These are phyloP conservation scores for Fraxinus pennsylvanica DNA, from an alignment of 257 asterid genomes.

Conservation along the genomic window DNA sequence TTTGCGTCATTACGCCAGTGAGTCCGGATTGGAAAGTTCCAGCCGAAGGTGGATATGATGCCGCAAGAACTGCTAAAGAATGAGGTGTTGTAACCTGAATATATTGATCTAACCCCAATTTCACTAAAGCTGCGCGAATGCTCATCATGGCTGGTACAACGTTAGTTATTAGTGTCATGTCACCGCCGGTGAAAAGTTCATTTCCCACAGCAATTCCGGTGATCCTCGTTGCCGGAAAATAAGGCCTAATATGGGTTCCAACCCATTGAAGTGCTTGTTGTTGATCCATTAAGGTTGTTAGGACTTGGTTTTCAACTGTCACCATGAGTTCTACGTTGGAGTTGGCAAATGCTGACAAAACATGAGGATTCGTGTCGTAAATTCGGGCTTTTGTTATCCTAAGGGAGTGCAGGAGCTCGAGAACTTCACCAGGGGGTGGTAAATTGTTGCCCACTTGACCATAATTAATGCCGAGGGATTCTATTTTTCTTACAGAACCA, in stretches of 20 bases:
- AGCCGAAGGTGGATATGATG: conserved; percentile 87
- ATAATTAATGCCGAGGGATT: conserved; percentile 50
- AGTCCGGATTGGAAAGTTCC: conserved; percentile 62
- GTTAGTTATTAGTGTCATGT: conserved; percentile 47
- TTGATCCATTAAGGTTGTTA: conserved; percentile 33
- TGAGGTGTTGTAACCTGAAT: conserved; percentile 75
- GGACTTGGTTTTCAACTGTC: conserved; percentile 40
- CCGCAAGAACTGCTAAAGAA: conserved; percentile 60
- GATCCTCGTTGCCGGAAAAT: conserved; percentile 45
- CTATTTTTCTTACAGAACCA: conserved; percentile 27
- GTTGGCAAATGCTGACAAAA: conserved; percentile 43
- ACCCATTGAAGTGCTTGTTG: conserved; percentile 48
- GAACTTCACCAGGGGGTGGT: conserved; percentile 40
- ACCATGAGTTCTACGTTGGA: conserved; percentile 40
- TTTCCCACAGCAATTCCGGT: conserved; percentile 50
- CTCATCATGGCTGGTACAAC: conserved; percentile 76
- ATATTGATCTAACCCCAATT: conserved; percentile 47
- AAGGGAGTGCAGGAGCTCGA: conserved; percentile 35
- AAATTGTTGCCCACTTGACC: conserved; percentile 51
- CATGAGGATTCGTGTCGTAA: conserved; percentile 47
- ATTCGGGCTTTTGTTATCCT: conserved; percentile 43
- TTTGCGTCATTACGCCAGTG: conserved; percentile 53
- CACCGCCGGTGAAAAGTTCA: conserved; percentile 56
- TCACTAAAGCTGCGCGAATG: conserved; percentile 64
- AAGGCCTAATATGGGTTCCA: conserved; percentile 33